phyloP scores from a whole-genome alignment of 164 flowering plant species.

The Vitis vinifera region DNA sequence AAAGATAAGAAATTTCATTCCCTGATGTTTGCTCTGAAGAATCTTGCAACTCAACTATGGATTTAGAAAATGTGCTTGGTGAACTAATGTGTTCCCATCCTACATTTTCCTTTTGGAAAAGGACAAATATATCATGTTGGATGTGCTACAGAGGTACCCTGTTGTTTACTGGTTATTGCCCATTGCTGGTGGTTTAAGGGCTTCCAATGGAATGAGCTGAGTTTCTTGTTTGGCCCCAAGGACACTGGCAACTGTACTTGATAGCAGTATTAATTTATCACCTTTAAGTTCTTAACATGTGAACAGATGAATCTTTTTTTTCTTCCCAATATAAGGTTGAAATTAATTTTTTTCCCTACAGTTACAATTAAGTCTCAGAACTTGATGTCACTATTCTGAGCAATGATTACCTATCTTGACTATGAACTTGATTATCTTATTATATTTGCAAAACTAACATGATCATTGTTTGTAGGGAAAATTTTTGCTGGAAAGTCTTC shows the following conservation, averaged over 20 bases:
- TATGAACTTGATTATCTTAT: background rate
- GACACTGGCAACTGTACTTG: background rate
- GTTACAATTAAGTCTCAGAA: too few relatives aligned
- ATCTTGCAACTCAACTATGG: background rate
- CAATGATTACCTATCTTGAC: background rate
- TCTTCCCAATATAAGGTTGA: background rate
- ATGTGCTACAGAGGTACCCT: background rate
- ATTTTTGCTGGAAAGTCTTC: conserved; percentile 57
- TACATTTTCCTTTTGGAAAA: too few relatives aligned
- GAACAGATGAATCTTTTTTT: background rate
- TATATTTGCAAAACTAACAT: conserved; percentile 10
- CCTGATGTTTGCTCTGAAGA: background rate
- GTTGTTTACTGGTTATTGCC: background rate
- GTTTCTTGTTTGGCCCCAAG: background rate
- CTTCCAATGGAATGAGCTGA: background rate
- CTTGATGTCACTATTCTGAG: background rate
- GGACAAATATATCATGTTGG: background rate
- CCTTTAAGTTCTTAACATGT: background rate
- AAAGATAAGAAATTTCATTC: background rate
- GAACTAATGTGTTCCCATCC: too few relatives aligned
- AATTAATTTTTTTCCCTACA: background rate
- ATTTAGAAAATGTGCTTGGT: background rate
- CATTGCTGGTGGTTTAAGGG: background rate
- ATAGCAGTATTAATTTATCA: background rate
- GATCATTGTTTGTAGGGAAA: conserved; percentile 61